Conservation (phyloP, 495 filamentous ascomycete species). For the Gamarada debralockiae region DNA sequence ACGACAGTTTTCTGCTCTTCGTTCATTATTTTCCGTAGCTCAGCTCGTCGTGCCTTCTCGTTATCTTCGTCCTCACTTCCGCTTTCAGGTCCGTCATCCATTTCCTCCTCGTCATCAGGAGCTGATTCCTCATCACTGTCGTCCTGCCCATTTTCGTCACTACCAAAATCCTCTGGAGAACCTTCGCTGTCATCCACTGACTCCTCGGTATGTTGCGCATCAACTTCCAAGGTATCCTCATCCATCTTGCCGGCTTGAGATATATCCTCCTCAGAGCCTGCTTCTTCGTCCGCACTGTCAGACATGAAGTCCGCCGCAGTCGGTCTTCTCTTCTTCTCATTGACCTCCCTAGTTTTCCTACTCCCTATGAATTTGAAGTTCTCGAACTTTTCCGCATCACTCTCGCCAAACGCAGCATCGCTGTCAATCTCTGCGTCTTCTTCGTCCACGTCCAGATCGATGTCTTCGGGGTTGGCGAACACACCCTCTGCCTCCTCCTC, state of each 20-base stretch:
- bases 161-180: conserved; percentile 23
- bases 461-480: conserved; percentile 40
- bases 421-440: conserved; percentile 56
- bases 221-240: conserved; percentile 28
- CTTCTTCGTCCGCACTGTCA: conserved; percentile 38
- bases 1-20: conserved; percentile 68
- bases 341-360: conserved; percentile 32
- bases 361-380: conserved; percentile 51
- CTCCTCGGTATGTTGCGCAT: conserved; percentile 23
- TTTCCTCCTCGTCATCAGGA: conserved; percentile 30
- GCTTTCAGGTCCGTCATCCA: conserved; percentile 36
- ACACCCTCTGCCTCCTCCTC: conserved; percentile 17
- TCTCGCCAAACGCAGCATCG: conserved; percentile 56
- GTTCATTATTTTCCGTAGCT: conserved; percentile 65
- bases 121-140: conserved; percentile 36
- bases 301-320: conserved; percentile 50
- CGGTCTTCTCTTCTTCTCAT: conserved; percentile 29
- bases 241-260: conserved; percentile 1
- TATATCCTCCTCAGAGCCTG: conserved; percentile 9
- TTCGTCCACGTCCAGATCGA: conserved; percentile 36
- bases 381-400: conserved; percentile 54
- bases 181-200: conserved; percentile 23
- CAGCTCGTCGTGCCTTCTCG: conserved; percentile 44
- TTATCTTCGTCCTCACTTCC: conserved; percentile 34
- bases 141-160: conserved; percentile 22